Evolutionary conservation across 768 basidiomycete species (phyloP).

Genomic region (Pisolithus orientalis): DNA sequence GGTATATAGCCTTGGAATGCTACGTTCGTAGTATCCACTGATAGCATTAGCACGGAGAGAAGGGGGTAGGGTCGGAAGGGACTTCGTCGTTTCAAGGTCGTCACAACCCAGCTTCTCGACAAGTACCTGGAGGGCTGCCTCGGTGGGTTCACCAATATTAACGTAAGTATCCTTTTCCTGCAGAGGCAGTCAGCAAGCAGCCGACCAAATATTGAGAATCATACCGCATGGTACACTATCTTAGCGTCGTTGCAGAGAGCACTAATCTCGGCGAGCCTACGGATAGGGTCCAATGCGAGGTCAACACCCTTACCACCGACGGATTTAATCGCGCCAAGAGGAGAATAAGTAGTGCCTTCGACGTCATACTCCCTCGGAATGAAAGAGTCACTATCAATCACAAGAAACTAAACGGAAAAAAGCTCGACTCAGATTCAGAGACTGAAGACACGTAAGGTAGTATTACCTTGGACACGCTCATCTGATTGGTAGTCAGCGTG

Average conservation of each 20-base stretch:
- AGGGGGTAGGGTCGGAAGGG: conserved; percentile 51
- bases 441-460: neutral
- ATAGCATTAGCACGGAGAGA: conserved; percentile 71
- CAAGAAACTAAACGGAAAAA: conserved; percentile 54
- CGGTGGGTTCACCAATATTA: conserved; percentile 94
- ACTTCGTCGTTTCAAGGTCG: conserved; percentile 49
- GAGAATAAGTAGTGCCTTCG: conserved; percentile 91
- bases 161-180: conserved; percentile 76
- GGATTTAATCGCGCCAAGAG: conserved; percentile 65
- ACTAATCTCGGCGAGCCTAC: conserved; percentile 85
- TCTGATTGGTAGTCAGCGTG: conserved; percentile 93
- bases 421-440: conserved; percentile 1
- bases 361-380: conserved; percentile 66
- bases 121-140: conserved; percentile 92
- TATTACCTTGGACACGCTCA: conserved; percentile 82
- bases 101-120: conserved; percentile 88
- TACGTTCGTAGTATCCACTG: conserved; percentile 74
- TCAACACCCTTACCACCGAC: conserved; percentile 59
- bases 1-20: conserved; percentile 77
- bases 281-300: conserved; percentile 62
- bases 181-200: conserved; percentile 1
- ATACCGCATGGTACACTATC: conserved; percentile 74
- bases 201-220: conserved; percentile 12
- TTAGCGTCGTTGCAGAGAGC: conserved; percentile 95
- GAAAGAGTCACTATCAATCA: conserved; percentile 51